Evolutionary conservation across 192 early-diverging fungal genomes (phyloP).

Genomic region (Allomyces macrogynus): DNA sequence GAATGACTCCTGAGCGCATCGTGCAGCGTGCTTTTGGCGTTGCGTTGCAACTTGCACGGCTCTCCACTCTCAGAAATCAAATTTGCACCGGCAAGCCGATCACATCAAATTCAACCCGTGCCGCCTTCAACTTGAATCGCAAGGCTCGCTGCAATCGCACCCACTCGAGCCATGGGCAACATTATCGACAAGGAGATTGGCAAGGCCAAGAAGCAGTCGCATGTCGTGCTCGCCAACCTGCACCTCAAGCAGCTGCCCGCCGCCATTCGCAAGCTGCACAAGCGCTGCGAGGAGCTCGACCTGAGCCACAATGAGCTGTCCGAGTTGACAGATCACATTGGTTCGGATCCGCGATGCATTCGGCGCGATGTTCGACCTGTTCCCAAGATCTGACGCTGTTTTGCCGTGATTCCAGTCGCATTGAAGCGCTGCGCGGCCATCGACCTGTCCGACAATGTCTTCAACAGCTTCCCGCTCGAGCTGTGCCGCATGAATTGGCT

Average conservation of each 20-base stretch:
- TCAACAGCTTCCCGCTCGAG: not conserved
- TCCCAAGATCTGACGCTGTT: too few species aligned
- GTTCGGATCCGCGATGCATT: not conserved
- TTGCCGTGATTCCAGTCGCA: too few species aligned
- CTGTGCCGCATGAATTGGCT: not conserved
- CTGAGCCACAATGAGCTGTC: not conserved
- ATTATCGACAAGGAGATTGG: not conserved
- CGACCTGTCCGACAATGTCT: not conserved
- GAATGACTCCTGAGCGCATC: too few species aligned
- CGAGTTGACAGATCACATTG: not conserved
- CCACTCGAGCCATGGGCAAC: not conserved
- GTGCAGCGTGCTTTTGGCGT: too few species aligned
- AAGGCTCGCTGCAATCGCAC: too few species aligned
- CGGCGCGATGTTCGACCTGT: too few species aligned
- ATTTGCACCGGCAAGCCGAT: too few species aligned
- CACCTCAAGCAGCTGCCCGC: not conserved
- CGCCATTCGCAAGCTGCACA: not conserved
- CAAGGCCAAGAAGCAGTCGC: not conserved
- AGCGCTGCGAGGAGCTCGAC: not conserved
- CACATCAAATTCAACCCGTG: too few species aligned
- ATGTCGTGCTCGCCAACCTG: not conserved
- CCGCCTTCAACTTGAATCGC: too few species aligned
- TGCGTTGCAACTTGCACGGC: too few species aligned
- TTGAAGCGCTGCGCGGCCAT: not conserved
- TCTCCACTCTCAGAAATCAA: too few species aligned